Evolutionary conservation across 2,329 filamentous ascomycete species (phyloP).

Genomic region (Beauveria asiatica): DNA sequence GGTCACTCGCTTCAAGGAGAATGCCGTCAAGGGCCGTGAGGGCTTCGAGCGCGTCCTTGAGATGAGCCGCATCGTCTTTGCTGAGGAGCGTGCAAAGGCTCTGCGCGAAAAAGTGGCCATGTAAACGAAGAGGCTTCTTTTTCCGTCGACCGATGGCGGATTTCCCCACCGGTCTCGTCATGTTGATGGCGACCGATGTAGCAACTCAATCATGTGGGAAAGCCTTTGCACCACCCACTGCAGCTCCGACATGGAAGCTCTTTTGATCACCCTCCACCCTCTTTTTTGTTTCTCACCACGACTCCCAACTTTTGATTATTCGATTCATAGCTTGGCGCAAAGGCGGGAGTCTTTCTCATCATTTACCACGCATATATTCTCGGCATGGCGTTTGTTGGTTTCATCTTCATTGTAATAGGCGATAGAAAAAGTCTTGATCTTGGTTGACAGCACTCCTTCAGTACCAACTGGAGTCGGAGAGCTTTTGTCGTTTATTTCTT

Average conservation of each 20-base stretch:
- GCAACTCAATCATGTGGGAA: not conserved
- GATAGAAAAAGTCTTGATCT: constrained; percentile 9
- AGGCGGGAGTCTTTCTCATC: not conserved
- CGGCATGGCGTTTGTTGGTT: constrained; percentile 9
- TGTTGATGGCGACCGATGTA: not conserved
- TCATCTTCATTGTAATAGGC: constrained; percentile 8
- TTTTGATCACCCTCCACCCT: not conserved
- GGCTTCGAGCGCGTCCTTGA: constrained; percentile 92
- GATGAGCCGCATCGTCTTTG: constrained; percentile 86
- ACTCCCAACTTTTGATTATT: constrained; percentile 11
- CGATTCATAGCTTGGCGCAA: constrained; percentile 10
- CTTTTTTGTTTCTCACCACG: not conserved
- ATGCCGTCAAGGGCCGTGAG: constrained; percentile 81
- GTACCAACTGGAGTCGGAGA: constrained; percentile 4
- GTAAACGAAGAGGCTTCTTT: not conserved
- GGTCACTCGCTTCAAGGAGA: constrained; percentile 83
- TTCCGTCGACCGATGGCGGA: too few relatives aligned
- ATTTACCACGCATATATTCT: constrained; percentile 2
- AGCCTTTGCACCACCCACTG: not conserved
- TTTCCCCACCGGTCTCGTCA: not conserved
- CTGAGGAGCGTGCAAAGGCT: constrained; percentile 67
- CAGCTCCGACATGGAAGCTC: not conserved
- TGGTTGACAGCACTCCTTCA: constrained; percentile 5
- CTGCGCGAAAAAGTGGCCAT: constrained; percentile 3
- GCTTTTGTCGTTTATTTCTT: not conserved